Evolutionary conservation across 352 stramenopile species (phyloP).

Genomic region (Globisporangium splendens): DNA sequence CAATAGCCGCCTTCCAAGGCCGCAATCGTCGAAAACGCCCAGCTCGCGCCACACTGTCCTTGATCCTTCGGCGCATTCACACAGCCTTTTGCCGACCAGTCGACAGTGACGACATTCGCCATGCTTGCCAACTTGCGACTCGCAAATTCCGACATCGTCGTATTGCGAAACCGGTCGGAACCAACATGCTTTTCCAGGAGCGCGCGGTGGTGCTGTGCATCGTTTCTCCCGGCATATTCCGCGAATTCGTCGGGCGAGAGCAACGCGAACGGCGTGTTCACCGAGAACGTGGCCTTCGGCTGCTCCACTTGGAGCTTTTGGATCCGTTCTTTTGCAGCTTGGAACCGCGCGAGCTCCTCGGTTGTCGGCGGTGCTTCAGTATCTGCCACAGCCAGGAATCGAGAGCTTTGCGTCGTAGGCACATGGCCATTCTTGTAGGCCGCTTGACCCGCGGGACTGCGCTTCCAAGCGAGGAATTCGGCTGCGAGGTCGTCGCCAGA

Average conservation of each 20-base stretch:
- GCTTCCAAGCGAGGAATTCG: constrained; percentile 18
- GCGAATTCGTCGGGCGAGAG: constrained; percentile 53
- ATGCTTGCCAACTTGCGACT: background rate
- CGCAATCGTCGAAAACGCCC: constrained; percentile 47
- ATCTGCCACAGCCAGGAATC: too few relatives aligned
- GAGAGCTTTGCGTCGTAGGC: background rate
- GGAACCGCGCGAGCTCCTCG: constrained; percentile 48
- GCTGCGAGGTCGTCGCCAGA: background rate
- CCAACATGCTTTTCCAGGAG: background rate
- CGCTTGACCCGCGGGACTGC: constrained; percentile 11
- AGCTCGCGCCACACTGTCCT: constrained; percentile 43
- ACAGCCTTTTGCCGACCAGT: constrained; percentile 59
- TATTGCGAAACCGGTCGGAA: background rate
- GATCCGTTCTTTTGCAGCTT: constrained; percentile 33
- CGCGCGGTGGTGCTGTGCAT: constrained; percentile 6
- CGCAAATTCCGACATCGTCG: constrained; percentile 4
- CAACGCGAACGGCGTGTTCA: constrained; percentile 51
- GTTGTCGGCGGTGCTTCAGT: background rate
- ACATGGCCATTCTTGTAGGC: constrained; percentile 13
- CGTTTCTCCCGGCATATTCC: constrained; percentile 37
- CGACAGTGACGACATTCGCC: constrained; percentile 16
- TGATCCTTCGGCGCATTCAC: constrained; percentile 73
- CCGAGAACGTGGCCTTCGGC: constrained; percentile 46
- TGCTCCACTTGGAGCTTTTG: constrained; percentile 38
- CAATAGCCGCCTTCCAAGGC: constrained; percentile 50